Evolutionary conservation across 805 yeast species (phyloP).

Genomic region (Wickerhamomyces ciferrii): DNA sequence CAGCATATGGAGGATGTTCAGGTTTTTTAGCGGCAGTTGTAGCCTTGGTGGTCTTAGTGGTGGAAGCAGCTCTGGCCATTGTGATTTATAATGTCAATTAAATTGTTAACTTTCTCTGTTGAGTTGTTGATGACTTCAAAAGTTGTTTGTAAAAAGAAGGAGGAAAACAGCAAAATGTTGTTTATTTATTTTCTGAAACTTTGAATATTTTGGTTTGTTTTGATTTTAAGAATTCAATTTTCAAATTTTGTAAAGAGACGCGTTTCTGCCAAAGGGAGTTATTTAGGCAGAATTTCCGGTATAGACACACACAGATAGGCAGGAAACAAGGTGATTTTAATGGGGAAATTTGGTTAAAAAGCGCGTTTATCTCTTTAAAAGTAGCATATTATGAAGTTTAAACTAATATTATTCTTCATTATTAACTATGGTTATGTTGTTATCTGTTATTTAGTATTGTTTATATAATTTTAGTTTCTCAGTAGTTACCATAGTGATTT

Average conservation of each 20-base stretch:
- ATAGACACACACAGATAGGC: not conserved
- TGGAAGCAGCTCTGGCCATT: slow-evolving; percentile 19
- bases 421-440: no score
- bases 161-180: not conserved
- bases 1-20: slow-evolving; percentile 22
- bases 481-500: not conserved
- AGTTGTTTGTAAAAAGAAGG: not conserved
- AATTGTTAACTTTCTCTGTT: not conserved
- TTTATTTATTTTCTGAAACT: not conserved
- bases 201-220: not conserved
- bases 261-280: not conserved
- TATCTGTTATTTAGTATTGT: no score
- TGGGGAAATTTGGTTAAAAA: not conserved
- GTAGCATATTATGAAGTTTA: no score
- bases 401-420: no score
- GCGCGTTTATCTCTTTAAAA: no score
- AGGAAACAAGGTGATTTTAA: not conserved
- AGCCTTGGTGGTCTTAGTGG: slow-evolving; percentile 7
- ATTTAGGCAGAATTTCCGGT: not conserved
- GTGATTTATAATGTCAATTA: not conserved
- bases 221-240: not conserved
- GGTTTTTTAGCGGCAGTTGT: slow-evolving; percentile 16
- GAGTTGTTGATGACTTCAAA: not conserved
- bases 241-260: not conserved
- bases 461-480: no score